These are phyloP conservation scores for Allantophomopsis cytisporea DNA, from an alignment of 2,329 filamentous ascomycete species.

Conservation along the genomic window DNA sequence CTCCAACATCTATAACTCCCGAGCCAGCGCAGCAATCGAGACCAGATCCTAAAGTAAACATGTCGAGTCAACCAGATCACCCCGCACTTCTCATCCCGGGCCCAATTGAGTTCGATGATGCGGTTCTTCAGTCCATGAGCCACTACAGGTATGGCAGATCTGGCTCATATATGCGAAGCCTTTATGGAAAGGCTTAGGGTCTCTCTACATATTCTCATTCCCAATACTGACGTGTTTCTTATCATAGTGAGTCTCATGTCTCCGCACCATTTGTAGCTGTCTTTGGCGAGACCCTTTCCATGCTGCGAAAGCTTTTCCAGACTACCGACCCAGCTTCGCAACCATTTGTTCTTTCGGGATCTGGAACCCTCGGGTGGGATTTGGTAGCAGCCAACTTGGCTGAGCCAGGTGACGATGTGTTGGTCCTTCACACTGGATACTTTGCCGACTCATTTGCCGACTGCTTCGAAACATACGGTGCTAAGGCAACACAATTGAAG, in stretches of 20 bases:
- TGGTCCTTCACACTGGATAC: conserved; percentile 93
- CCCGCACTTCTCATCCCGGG: conserved; percentile 85
- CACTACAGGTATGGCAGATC: conserved; percentile 60
- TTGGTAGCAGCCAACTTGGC: conserved; percentile 86
- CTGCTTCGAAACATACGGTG: conserved; percentile 84
- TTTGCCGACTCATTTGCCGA: conserved; percentile 92
- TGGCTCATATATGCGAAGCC: no score
- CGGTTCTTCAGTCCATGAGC: conserved; percentile 85
- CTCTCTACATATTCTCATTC: no score
- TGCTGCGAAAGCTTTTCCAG: conserved; percentile 90
- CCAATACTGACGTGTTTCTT: neutral
- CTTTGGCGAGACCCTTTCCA: conserved; percentile 80
- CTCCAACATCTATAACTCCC: conserved; percentile 10
- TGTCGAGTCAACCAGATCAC: conserved; percentile 49
- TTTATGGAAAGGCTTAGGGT: no score
- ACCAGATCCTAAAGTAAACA: conserved; percentile 17
- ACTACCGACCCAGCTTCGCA: conserved; percentile 71
- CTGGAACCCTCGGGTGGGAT: conserved; percentile 94
- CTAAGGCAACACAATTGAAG: conserved; percentile 78
- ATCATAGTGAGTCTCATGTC: conserved; percentile 77
- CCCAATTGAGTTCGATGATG: conserved; percentile 98
- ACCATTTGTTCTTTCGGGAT: conserved; percentile 87
- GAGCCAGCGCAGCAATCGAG: conserved; percentile 6
- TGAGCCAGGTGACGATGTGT: conserved; percentile 77
- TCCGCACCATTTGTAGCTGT: conserved; percentile 75